Percentiles rank a stretch among this genome's conserved stretches.
Evolutionary conservation across 306 rosid genomes (phyloP).

Genomic region (Neltuma alba): DNA sequence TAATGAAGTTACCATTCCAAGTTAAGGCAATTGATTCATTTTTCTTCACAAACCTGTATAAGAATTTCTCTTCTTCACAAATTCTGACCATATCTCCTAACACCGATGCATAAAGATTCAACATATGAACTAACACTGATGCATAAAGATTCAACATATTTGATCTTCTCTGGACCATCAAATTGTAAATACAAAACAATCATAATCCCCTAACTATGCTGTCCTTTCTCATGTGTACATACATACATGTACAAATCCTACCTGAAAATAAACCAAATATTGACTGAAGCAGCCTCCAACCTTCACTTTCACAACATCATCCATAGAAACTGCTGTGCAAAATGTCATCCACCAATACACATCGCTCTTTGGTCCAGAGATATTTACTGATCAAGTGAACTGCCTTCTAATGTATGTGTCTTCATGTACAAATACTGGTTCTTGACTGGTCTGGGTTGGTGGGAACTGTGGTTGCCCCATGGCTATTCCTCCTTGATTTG

Average conservation of each 20-base stretch:
- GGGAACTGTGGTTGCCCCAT: conserved; percentile 90
- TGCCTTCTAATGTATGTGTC: conserved; percentile 88
- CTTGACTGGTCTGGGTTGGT: conserved; percentile 56
- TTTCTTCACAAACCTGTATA: too few relatives aligned
- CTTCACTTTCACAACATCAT: not conserved
- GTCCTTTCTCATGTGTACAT: conserved; percentile 18
- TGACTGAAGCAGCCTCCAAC: not conserved
- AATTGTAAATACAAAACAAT: conserved; percentile 1
- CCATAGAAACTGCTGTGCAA: not conserved
- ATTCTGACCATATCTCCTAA: not conserved
- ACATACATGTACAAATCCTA: conserved; percentile 16
- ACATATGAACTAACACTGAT: too few relatives aligned
- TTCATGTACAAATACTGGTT: conserved; percentile 87
- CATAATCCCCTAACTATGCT: conserved; percentile 25
- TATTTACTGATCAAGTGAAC: conserved; percentile 57
- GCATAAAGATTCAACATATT: conserved; percentile 4
- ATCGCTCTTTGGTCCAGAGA: not conserved
- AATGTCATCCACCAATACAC: not conserved
- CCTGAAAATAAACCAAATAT: conserved; percentile 10
- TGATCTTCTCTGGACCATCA: conserved; percentile 6
- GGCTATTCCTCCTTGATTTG: conserved; percentile 70
- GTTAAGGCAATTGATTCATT: too few relatives aligned
- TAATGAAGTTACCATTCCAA: too few relatives aligned
- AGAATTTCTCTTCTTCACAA: too few relatives aligned
- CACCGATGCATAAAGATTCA: too few relatives aligned